A percentile compares a stretch with the other conserved stretches of the same genome.
These are phyloP conservation scores for Oryza brachyantha DNA, from an alignment of 176 grass and related monocot genomes.

Conservation along the genomic window DNA sequence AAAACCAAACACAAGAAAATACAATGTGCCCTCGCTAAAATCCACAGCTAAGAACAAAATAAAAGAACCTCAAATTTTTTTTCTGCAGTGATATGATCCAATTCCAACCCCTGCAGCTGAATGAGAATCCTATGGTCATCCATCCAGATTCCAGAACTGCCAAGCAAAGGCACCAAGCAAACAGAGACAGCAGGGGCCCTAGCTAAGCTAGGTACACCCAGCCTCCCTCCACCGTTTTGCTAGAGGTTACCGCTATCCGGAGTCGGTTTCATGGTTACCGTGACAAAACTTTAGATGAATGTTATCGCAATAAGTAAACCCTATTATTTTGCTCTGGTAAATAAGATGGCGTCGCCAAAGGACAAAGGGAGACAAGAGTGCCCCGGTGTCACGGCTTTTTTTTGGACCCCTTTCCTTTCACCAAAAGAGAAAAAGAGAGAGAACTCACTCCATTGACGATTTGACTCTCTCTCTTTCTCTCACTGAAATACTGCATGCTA, in stretches of 20 bases:
- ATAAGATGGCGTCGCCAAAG: neutral
- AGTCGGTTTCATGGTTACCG: no score
- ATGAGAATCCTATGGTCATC: neutral
- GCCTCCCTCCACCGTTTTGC: no score
- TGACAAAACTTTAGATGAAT: no score
- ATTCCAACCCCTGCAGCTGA: neutral
- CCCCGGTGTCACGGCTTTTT: slow-evolving; percentile 32
- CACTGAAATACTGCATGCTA: neutral
- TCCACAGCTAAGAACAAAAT: neutral
- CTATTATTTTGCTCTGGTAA: no score
- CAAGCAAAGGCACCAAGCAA: no score
- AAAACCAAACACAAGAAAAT: neutral
- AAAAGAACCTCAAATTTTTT: no score
- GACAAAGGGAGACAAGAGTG: slow-evolving; percentile 13
- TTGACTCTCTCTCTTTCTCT: neutral
- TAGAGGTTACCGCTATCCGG: no score
- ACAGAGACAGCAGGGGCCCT: no score
- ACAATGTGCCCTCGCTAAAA: neutral
- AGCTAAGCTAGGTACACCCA: no score
- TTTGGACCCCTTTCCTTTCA: neutral
- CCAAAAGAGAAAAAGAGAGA: neutral
- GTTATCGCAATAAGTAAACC: no score
- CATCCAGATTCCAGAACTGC: no score
- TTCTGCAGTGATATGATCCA: neutral
- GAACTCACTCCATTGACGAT: neutral